These are phyloP conservation scores for Nymphaea thermarum DNA, from an alignment of 164 flowering plant species.

Conservation along the genomic window DNA sequence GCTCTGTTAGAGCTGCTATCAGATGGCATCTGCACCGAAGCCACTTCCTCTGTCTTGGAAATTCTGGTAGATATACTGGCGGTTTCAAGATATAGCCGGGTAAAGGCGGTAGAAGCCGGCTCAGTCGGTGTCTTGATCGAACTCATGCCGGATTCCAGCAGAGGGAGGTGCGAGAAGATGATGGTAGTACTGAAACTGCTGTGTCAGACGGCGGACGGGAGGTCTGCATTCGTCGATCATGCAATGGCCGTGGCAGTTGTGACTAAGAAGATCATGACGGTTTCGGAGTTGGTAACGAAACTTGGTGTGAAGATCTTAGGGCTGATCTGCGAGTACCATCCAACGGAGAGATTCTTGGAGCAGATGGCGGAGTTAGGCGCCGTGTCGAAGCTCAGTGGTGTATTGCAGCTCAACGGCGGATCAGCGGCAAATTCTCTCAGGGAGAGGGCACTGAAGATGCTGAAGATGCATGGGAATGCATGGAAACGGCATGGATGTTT, in stretches of 20 bases:
- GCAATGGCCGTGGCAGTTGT: slow-evolving; percentile 38
- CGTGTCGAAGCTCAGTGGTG: slow-evolving; percentile 40
- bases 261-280: slow-evolving; percentile 37
- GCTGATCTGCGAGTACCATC: slow-evolving; percentile 25
- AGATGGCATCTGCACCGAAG: slow-evolving; percentile 38
- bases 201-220: slow-evolving; percentile 58
- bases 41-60: slow-evolving; percentile 41
- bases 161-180: slow-evolving; percentile 42
- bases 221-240: slow-evolving; percentile 52
- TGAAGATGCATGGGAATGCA: slow-evolving; percentile 40
- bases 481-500: slow-evolving; percentile 52
- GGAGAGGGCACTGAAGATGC: slow-evolving; percentile 38
- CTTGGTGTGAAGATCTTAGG: slow-evolving; percentile 46
- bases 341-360: slow-evolving; percentile 40
- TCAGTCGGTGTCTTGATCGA: slow-evolving; percentile 46
- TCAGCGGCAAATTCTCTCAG: slow-evolving; percentile 18
- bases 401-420: slow-evolving; percentile 32
- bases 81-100: slow-evolving; percentile 24
- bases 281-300: slow-evolving; percentile 33
- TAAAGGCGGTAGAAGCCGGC: slow-evolving; percentile 55
- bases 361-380: slow-evolving; percentile 50
- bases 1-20: slow-evolving; percentile 48
- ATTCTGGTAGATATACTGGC: slow-evolving; percentile 31
- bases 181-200: slow-evolving; percentile 35
- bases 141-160: slow-evolving; percentile 40